These are phyloP conservation scores for Trametes maxima DNA, from an alignment of 768 basidiomycete genomes.

Conservation along the genomic window DNA sequence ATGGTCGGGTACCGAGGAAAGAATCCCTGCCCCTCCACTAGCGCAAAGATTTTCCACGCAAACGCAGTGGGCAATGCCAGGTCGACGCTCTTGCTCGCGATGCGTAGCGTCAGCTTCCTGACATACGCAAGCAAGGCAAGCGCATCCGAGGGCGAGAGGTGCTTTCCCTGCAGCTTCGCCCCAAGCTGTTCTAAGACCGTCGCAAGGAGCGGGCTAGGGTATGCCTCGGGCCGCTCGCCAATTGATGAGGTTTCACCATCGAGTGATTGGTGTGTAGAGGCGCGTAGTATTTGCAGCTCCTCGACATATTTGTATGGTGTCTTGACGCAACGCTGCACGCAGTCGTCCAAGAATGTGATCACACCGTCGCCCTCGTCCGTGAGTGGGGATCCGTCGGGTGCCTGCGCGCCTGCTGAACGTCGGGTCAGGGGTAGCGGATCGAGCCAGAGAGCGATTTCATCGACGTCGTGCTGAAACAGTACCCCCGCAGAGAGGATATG, in stretches of 20 bases:
- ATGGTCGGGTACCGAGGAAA: constrained; percentile 40
- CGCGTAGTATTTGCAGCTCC: constrained; percentile 48
- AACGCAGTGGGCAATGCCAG: constrained; percentile 40
- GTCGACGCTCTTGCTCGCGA: constrained; percentile 57
- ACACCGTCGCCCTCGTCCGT: constrained; percentile 59
- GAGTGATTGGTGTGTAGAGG: neutral
- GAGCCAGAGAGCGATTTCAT: constrained; percentile 79
- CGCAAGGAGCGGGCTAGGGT: constrained; percentile 77
- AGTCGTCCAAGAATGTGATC: constrained; percentile 81
- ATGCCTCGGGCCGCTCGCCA: constrained; percentile 33
- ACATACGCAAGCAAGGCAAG: constrained; percentile 65
- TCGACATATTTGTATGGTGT: constrained; percentile 89
- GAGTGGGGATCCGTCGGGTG: constrained; percentile 55
- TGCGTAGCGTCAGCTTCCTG: constrained; percentile 59
- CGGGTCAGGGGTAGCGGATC: constrained; percentile 54
- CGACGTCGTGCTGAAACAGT: constrained; percentile 75
- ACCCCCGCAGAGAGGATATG: constrained; percentile 72
- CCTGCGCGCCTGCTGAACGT: constrained; percentile 39
- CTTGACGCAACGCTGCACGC: constrained; percentile 77
- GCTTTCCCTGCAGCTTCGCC: constrained; percentile 61
- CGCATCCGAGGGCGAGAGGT: constrained; percentile 59
- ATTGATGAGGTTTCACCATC: neutral
- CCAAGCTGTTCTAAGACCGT: constrained; percentile 77
- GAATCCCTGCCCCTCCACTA: constrained; percentile 34
- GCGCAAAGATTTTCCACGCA: constrained; percentile 40